phyloP scores from a whole-genome alignment of 192 early-diverging fungal species.

The Coemansia sp. region DNA sequence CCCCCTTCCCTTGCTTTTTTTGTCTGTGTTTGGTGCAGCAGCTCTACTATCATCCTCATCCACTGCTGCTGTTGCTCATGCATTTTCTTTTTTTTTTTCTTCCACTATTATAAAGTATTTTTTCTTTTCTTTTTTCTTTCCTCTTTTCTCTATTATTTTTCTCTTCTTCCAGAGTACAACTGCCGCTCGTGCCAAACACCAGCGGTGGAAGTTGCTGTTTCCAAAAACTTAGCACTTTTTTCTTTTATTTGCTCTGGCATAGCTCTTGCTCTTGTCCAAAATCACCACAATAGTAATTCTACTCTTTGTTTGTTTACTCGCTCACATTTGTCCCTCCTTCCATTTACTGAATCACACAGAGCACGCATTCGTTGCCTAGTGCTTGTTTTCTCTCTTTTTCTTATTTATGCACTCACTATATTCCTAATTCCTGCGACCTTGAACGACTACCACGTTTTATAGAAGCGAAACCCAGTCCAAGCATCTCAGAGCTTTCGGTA shows the following conservation, averaged over 20 bases:
- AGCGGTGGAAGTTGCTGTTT: conserved; percentile 4
- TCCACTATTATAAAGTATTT: neutral
- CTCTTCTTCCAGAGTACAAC: neutral
- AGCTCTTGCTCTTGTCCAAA: conserved; percentile 1
- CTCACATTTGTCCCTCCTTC: conserved; percentile 8
- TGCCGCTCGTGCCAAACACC: neutral
- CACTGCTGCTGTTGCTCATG: neutral
- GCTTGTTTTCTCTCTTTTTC: neutral
- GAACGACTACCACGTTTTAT: conserved; percentile 8
- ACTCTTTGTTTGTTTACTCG: conserved; percentile 10
- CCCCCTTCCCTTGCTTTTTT: neutral
- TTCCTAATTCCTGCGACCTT: neutral
- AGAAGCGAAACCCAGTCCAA: conserved; percentile 32
- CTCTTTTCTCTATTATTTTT: neutral
- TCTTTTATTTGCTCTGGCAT: neutral
- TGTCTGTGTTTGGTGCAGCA: neutral
- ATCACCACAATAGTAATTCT: conserved; percentile 7
- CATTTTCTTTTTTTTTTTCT: neutral
- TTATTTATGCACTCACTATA: neutral
- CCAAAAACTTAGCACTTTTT: neutral
- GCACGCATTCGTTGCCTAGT: neutral
- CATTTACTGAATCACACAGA: conserved; percentile 2
- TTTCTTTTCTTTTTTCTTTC: neutral
- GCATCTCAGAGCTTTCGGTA: conserved; percentile 52
- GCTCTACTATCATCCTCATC: neutral